Percentiles rank a stretch among this genome's conserved stretches.
These are phyloP conservation scores for Xylariaceae sp. DNA, from an alignment of 2,329 filamentous ascomycete species.

Conservation along the genomic window DNA sequence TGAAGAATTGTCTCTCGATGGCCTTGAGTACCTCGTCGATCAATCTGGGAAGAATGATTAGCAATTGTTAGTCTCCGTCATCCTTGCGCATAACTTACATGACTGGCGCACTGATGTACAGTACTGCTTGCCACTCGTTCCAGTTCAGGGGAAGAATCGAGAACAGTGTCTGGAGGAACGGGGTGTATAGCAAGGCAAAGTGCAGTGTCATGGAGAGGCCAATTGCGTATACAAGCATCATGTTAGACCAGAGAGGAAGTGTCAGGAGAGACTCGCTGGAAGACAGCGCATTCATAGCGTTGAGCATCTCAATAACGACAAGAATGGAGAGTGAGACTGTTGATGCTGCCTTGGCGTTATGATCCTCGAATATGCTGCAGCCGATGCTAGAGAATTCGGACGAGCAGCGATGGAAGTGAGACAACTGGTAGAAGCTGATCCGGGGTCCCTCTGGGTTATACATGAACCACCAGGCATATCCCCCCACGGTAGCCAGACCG, in stretches of 20 bases:
- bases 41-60: conserved; percentile 45
- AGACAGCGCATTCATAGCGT: conserved; percentile 96
- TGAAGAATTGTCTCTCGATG: conserved; percentile 66
- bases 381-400: conserved; percentile 83
- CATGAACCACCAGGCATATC: conserved; percentile 99
- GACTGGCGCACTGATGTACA: conserved; percentile 85
- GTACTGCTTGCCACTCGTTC: conserved; percentile 88
- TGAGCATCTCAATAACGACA: conserved; percentile 99
- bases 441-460: conserved; percentile 87
- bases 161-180: conserved; percentile 84
- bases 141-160: conserved; percentile 83
- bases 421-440: conserved; percentile 84
- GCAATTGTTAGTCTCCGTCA: conserved; percentile 15
- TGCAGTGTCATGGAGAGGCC: conserved; percentile 89
- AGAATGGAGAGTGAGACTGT: conserved; percentile 89
- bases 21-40: conserved; percentile 85
- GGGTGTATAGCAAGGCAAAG: conserved; percentile 89
- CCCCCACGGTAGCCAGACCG: conserved; percentile 88
- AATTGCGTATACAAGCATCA: conserved; percentile 97
- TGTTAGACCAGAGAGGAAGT: conserved; percentile 95
- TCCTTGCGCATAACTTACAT: conserved; percentile 61
- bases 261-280: conserved; percentile 93
- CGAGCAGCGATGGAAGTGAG: conserved; percentile 92
- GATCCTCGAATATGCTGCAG: conserved; percentile 85
- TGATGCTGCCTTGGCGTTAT: conserved; percentile 83